Conservation (phyloP, 2,329 filamentous ascomycete genomes). For the Coniella vitis region DNA sequence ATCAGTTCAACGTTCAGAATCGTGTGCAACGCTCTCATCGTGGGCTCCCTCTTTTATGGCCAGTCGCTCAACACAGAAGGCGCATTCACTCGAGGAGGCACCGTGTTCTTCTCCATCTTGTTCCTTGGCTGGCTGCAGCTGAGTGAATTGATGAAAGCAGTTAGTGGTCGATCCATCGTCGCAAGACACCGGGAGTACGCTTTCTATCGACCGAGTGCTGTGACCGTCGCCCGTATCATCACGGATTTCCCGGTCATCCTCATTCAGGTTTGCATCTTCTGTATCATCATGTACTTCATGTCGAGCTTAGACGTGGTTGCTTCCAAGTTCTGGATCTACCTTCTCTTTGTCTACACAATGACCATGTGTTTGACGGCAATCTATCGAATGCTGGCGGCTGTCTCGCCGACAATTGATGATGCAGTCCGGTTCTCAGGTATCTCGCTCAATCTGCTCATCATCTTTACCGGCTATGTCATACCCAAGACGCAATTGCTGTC, state of each 20-base stretch:
- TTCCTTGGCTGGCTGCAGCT: conserved; percentile 62
- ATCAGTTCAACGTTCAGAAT: conserved; percentile 32
- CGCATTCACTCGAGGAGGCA: conserved; percentile 51
- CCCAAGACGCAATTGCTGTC: conserved; percentile 47
- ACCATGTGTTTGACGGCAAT: conserved; percentile 52
- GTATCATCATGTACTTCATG: conserved; percentile 72
- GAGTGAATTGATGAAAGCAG: conserved; percentile 70
- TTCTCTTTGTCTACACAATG: conserved; percentile 52
- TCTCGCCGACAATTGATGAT: conserved; percentile 54
- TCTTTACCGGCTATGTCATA: conserved; percentile 62
- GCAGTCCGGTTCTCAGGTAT: conserved; percentile 53
- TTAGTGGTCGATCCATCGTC: conserved; percentile 60
- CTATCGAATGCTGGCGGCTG: conserved; percentile 52
- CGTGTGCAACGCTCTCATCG: conserved; percentile 64
- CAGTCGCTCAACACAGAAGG: conserved; percentile 51
- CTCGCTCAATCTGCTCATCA: conserved; percentile 53
- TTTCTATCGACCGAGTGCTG: conserved; percentile 48
- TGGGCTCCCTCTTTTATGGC: conserved; percentile 73
- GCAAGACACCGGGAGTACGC: conserved; percentile 40
- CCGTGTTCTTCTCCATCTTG: conserved; percentile 45
- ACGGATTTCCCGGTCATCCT: conserved; percentile 57
- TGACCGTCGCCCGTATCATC: conserved; percentile 50
- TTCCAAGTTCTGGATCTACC: conserved; percentile 61
- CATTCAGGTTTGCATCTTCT: conserved; percentile 59
- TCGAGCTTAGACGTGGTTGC: conserved; percentile 59